phyloP scores from a whole-genome alignment of 1,139 yeast genomes.

The Suhomyces kunorum region DNA sequence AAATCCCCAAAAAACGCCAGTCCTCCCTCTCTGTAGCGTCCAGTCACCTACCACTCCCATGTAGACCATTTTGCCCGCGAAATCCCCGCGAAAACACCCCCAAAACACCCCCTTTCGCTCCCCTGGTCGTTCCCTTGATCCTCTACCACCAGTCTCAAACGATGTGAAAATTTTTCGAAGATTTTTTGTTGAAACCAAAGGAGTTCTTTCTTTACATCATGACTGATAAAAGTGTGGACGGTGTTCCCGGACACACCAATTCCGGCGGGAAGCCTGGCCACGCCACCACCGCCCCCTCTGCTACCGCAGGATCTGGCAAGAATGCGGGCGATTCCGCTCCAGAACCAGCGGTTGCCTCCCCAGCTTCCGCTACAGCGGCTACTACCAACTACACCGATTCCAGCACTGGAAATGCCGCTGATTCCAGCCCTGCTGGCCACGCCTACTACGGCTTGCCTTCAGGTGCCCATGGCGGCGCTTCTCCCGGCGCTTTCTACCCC shows the following conservation, averaged over 20 bases:
- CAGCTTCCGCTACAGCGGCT: constrained; percentile 10
- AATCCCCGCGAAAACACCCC: too few species aligned
- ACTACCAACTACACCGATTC: constrained; percentile 12
- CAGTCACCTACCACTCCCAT: too few species aligned
- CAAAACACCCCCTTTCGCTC: neutral
- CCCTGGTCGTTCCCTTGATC: constrained; percentile 11
- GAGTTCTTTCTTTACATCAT: constrained; percentile 12
- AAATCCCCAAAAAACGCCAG: too few species aligned
- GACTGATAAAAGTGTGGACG: constrained; percentile 16
- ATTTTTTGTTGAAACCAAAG: constrained; percentile 10
- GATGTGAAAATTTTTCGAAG: constrained; percentile 14
- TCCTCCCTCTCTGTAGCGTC: too few species aligned
- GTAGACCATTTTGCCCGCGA: too few species aligned
- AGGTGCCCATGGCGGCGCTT: constrained; percentile 12
- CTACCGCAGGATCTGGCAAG: constrained; percentile 8
- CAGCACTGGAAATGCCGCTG: constrained; percentile 12
- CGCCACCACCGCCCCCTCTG: constrained; percentile 5
- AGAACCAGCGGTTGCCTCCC: neutral
- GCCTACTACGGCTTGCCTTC: constrained; percentile 1
- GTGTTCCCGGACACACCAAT: constrained; percentile 14
- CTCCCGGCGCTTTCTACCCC: constrained; percentile 10
- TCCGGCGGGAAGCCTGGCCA: constrained; percentile 11
- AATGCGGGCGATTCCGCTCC: constrained; percentile 1
- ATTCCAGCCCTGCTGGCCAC: constrained; percentile 1
- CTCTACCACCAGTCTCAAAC: constrained; percentile 11